Base-by-base conservation (phyloP, 2,329 filamentous ascomycete genomes). In the Trichoderma gracile region DNA sequence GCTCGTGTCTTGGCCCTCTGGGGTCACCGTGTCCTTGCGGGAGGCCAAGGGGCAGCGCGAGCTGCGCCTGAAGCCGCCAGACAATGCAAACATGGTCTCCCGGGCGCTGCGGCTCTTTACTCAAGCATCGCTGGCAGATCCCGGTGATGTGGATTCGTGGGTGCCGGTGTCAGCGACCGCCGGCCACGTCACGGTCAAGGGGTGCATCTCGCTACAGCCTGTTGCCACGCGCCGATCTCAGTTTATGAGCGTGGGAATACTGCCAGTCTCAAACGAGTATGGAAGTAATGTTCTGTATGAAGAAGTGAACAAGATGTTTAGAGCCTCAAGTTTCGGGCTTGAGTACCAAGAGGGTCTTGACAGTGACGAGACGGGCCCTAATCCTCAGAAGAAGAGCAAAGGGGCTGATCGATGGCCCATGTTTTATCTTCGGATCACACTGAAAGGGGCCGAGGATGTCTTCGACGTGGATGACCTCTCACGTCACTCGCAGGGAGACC, bases 341-440 rank as follows among this genome's bases (percentile, higher is more conserved):
- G 86, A 89, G 21, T 81, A 84, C 1, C 71, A 73, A 3, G 59
- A 46, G 19, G 6, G 74, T 76, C 45, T 69, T 84, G 23, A 10
- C 5, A n/a, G 6, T 9, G 30, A 49, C 15, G 19, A 17, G 40
- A 14, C n/a, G 8, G 47, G 25, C 9, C 25, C 68, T n/a, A 46
- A 17, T 23, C 10, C 25, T 1, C 49, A 42, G 43, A 86, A 81
- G 71, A 76, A 77, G 14, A 82, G 80, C 49, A 94, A 91, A 72
- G 82, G 87, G 0, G 79, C 93, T 10, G 92, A 97, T 71, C 84
- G 86, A 57, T 95, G 92, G 87, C 93, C 94, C 0, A 94, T 94
- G 88, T 98, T 97, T 71, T 90, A 88, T 70, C 77, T 98, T n/a
- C 86, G 86, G 30, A 84, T 97, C 42, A 77, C 81, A 2, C 71